Evolutionary conservation across 2,329 filamentous ascomycete genomes (phyloP).

Genomic region (Hymenoscyphus albidus): DNA sequence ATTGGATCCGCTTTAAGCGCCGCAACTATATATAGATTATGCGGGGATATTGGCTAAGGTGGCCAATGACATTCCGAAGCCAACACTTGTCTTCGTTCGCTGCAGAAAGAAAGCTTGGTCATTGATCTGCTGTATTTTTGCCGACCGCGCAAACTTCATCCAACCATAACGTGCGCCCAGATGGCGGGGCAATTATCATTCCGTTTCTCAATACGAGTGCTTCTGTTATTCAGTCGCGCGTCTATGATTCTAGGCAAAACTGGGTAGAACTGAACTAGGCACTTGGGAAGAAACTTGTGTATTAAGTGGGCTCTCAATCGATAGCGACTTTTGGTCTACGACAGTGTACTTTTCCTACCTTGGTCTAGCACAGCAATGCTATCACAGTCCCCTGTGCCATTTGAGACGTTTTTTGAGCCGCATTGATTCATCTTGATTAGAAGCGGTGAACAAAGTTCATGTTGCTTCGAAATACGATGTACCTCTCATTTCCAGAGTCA

Average conservation of each 20-base stretch:
- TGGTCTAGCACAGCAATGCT: no score
- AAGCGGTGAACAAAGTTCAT: no score
- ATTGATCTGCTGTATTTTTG: neutral
- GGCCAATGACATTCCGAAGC: neutral
- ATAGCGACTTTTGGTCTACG: neutral
- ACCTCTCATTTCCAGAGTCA: neutral
- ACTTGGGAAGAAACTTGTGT: neutral
- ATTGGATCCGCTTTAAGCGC: conserved; percentile 1
- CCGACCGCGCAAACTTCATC: neutral
- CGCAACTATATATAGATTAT: neutral
- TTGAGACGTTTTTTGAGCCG: no score
- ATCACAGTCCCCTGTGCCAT: no score
- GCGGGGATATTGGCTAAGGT: neutral
- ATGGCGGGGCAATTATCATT: neutral
- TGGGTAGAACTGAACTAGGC: neutral
- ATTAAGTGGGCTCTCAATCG: neutral
- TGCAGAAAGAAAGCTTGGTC: neutral
- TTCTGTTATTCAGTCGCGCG: neutral
- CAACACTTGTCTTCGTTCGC: neutral
- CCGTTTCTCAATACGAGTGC: neutral
- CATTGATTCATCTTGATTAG: no score
- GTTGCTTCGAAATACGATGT: no score
- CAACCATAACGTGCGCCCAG: neutral
- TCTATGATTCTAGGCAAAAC: neutral
- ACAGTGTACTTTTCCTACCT: neutral